Percentiles rank a stretch among this genome's conserved stretches.
These are phyloP conservation scores for Croton laevigatus DNA, from an alignment of 441 rosid species.

Conservation along the genomic window DNA sequence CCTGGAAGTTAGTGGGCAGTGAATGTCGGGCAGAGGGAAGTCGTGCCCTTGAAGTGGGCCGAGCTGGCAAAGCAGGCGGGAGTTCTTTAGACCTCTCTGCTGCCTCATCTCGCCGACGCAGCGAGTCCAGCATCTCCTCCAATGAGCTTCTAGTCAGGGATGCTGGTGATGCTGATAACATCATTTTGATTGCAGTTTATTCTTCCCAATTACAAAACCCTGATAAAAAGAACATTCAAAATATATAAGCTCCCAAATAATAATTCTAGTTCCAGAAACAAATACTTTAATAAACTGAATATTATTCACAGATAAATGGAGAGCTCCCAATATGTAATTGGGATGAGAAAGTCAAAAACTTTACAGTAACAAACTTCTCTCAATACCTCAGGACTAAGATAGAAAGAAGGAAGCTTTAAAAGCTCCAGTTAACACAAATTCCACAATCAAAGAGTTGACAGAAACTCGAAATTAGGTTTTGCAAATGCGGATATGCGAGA, in stretches of 20 bases:
- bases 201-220: conserved; percentile 20
- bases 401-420: background rate
- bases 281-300: background rate
- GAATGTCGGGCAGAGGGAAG: conserved; percentile 75
- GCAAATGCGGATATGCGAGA: background rate
- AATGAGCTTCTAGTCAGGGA: conserved; percentile 67
- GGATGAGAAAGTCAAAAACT: conserved; percentile 6
- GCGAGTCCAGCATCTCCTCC: conserved; percentile 92
- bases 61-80: conserved; percentile 90
- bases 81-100: conserved; percentile 66
- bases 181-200: conserved; percentile 32
- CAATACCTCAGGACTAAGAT: conserved; percentile 4
- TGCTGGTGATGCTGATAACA: conserved; percentile 57
- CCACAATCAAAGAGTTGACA: conserved; percentile 1
- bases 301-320: background rate
- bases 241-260: background rate
- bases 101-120: conserved; percentile 64
- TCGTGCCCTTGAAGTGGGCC: conserved; percentile 84
- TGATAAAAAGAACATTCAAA: conserved; percentile 1
- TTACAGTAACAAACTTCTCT: background rate
- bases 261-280: background rate
- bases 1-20: conserved; percentile 57
- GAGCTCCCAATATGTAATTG: conserved; percentile 11
- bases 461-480: conserved; percentile 4
- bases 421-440: background rate